Evolutionary conservation across 768 basidiomycete species (phyloP), one percentile per base, ranked within the genome.

Genomic region (Dentipellis fragilis): DNA sequence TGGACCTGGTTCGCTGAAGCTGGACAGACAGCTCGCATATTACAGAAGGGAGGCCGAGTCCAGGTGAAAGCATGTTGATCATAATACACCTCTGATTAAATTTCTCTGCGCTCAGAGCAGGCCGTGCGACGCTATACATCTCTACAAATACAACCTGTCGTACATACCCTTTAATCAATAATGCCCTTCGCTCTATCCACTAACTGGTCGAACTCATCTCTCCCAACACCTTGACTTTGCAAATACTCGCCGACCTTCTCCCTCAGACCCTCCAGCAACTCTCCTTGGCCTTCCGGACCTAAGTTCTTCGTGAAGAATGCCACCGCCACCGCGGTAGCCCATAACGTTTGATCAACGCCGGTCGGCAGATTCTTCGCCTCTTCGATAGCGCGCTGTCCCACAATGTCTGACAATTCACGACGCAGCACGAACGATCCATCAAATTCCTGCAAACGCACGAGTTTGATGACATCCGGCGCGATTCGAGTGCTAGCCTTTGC

Each of bases 1-100:
- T 71, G 82, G 52, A 79, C 80, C 56, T 89, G 87, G 86, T 90
- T 91, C 67, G 74, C 71, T 10, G 81, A 84, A 62, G 75, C 81
- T 6, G 69, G 69, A 0, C 88, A 89, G 67, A 73, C 78, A 0
- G 74, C 80, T 23, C 70, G 68, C 17, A 80, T 88, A n/a, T 66
- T 89, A 37, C 78, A 84, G 57, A 68, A 71, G 22, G 81, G 76
- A 6, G 69, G 73, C 2, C 65, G 62, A n/a, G 73, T 89, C 39
- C 17, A 19, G 8, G 54, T 54, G n/a, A 48, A 36, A 34, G 29
- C 34, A 9, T 38, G 29, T 16, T 38, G 14, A 51, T 0, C 47
- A 49, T 12, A 19, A 21, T 19, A 6, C 48, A 49, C 12, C 9
- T 49, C 7, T 49, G 14, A 16, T 42, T 2, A 4, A 42, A 29